Evolutionary conservation across 2,329 filamentous ascomycete species (phyloP).

Genomic region (Alternaria gansuensis): DNA sequence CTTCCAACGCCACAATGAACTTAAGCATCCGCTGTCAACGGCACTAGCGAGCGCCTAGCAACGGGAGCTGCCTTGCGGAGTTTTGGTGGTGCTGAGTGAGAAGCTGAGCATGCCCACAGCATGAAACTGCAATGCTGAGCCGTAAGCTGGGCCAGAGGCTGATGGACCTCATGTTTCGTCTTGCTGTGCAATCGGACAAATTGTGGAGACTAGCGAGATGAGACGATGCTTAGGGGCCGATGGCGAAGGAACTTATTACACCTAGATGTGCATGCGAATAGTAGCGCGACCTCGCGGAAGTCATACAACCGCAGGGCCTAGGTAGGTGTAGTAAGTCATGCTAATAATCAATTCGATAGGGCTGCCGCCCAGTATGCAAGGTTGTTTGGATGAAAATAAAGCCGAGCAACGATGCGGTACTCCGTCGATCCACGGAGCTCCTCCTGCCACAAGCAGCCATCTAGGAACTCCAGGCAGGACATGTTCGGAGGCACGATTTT

Average conservation of each 20-base stretch:
- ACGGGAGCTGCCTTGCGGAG: constrained; percentile 27
- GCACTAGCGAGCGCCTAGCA: constrained; percentile 27
- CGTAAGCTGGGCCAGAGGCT: constrained; percentile 16
- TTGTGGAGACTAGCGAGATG: constrained; percentile 17
- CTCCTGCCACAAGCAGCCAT: constrained; percentile 28
- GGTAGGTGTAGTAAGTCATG: background rate
- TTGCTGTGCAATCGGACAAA: constrained; percentile 5
- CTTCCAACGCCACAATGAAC: constrained; percentile 25
- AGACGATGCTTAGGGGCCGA: constrained; percentile 18
- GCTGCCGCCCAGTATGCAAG: constrained; percentile 6
- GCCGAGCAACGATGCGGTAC: constrained; percentile 13
- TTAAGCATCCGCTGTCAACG: constrained; percentile 31
- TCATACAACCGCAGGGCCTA: constrained; percentile 5
- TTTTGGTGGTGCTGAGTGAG: constrained; percentile 10
- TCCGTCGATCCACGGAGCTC: constrained; percentile 16
- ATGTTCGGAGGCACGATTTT: constrained; percentile 3
- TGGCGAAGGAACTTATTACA: constrained; percentile 27
- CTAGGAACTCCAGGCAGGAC: constrained; percentile 11
- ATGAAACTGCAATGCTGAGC: constrained; percentile 11
- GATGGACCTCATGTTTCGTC: constrained; percentile 9
- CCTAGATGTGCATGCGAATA: constrained; percentile 22
- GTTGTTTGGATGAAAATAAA: constrained; percentile 18
- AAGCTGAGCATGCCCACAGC: constrained; percentile 9
- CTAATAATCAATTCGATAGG: background rate
- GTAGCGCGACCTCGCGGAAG: constrained; percentile 10